Evolutionary conservation across 2,329 filamentous ascomycete genomes (phyloP), one percentile per base, ranked within the genome.

Genomic region (Dothideomycetidae sp.): DNA sequence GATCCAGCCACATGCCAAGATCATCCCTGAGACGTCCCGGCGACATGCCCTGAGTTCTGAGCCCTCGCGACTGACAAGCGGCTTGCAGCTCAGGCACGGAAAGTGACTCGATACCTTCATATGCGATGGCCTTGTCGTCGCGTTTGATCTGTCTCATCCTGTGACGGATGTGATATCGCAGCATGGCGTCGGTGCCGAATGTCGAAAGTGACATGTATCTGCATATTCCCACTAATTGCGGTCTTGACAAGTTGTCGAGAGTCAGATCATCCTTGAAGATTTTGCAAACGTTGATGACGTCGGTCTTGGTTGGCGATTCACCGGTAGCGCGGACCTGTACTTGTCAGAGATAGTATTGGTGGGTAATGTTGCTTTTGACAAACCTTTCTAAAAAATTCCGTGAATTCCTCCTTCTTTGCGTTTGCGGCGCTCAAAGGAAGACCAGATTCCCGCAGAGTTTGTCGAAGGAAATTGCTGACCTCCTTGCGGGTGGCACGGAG

Each of bases 101-200:
- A 36, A 98, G 72, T 37, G 80, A 86, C 43, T 93, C 85, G 18
- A 98, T 79, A 21, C 90, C 86, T 61, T 98, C 90, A 54, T 79
- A 93, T 57, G 76, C 81, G 55, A 98, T 98, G 45, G 86, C 85
- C 48, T 78, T 78, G 63, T 98, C 90, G 54, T 98, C 90, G 45
- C 88, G 79, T 75, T 98, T 98, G 69, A 96, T 96, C 63, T 98
- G 90, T 51, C 88, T 77, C 90, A 98, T 98, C 45, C 88, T 82
- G 63, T 96, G 86, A 41, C 90, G 83, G 52, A 98, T 76, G 57
- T 93, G 85, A 64, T 98, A 98, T 39, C 90, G 82, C 36, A 98
- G 77, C 81, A 98, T 93, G 59, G 85, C 83, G 61, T 98, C 90
- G 14, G 90, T 96, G 47, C 90, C 90, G 52, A 96, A 94, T 0